Conservation (phyloP, 306 rosid species). For the Fagus crenata region DNA sequence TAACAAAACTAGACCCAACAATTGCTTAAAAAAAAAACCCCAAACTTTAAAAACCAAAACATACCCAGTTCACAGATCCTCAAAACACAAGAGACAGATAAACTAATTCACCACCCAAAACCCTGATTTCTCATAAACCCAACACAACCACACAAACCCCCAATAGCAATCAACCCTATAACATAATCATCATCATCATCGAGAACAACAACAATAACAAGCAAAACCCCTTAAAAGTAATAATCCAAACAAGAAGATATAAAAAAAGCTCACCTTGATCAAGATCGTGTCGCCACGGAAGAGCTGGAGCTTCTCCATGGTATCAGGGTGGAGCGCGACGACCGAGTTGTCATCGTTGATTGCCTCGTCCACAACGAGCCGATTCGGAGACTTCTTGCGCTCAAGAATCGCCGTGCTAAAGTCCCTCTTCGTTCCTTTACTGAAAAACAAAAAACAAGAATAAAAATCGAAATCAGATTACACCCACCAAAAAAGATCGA, state of each 20-base stretch:
- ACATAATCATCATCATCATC: background rate
- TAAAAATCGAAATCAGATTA: background rate
- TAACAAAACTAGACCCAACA: background rate
- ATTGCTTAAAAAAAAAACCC: background rate
- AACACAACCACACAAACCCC: background rate
- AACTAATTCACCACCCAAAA: constrained; percentile 13
- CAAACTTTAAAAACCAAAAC: background rate
- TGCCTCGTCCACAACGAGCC: constrained; percentile 89
- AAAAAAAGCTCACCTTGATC: constrained; percentile 56
- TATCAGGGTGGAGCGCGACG: constrained; percentile 81
- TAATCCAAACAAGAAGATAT: background rate
- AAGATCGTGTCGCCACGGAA: constrained; percentile 91
- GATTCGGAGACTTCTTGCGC: constrained; percentile 89
- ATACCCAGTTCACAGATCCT: constrained; percentile 22
- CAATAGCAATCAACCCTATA: background rate
- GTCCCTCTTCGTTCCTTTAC: constrained; percentile 82
- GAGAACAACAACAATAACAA: background rate
- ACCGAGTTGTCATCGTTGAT: constrained; percentile 93
- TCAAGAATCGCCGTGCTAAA: constrained; percentile 90
- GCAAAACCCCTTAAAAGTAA: background rate
- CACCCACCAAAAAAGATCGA: background rate
- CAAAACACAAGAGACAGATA: constrained; percentile 10
- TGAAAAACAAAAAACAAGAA: constrained; percentile 22
- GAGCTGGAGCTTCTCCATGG: constrained; percentile 91
- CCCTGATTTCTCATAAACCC: constrained; percentile 5